Evolutionary conservation across 805 yeast species (phyloP).

Genomic region (Schwanniomyces yamadae): DNA sequence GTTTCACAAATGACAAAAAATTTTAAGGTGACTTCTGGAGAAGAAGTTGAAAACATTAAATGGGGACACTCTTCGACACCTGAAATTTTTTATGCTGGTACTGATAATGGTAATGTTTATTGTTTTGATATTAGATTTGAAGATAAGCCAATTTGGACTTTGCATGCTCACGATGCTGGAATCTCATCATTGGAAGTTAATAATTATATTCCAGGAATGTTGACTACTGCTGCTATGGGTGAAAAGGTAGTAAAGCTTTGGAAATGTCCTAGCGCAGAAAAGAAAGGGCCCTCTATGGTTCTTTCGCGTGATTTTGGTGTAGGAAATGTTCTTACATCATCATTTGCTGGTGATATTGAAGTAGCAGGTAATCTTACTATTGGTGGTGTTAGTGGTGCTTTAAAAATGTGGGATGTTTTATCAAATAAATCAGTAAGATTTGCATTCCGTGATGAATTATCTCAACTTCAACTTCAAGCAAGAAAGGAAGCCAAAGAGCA

Average conservation of each 20-base stretch:
- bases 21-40: constrained; percentile 62
- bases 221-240: constrained; percentile 88
- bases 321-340: constrained; percentile 81
- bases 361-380: constrained; percentile 79
- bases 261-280: constrained; percentile 56
- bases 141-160: constrained; percentile 81
- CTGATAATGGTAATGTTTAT: constrained; percentile 87
- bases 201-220: constrained; percentile 62
- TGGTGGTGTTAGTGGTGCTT: constrained; percentile 82
- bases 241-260: constrained; percentile 85
- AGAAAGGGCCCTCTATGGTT: constrained; percentile 75
- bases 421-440: constrained; percentile 76
- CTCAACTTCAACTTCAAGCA: constrained; percentile 53
- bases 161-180: constrained; percentile 96
- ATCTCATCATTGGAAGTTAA: constrained; percentile 79
- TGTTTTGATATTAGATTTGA: constrained; percentile 75
- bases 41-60: constrained; percentile 80
- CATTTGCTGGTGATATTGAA: constrained; percentile 85
- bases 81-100: constrained; percentile 74
- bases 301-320: constrained; percentile 89
- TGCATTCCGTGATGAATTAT: constrained; percentile 61
- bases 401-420: constrained; percentile 92
- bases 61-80: constrained; percentile 59
- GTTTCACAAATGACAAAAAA: constrained; percentile 57
- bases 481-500: constrained; percentile 51